phyloP scores from a whole-genome alignment of 2,329 filamentous ascomycete species.

The Ilyonectria mors-panacis region DNA sequence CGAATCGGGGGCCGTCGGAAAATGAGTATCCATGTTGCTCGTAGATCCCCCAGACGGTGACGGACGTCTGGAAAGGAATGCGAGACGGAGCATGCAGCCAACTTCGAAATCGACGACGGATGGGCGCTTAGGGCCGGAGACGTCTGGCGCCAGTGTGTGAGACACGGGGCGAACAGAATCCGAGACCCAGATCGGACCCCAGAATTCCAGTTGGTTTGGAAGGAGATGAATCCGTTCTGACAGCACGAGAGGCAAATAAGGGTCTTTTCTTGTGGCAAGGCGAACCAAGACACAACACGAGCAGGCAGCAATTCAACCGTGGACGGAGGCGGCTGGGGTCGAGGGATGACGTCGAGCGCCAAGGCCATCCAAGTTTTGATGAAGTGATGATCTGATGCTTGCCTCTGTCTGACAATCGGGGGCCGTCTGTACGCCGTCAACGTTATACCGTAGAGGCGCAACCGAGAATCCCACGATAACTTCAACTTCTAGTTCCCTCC shows the following conservation, averaged over 20 bases:
- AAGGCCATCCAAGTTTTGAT: conserved; percentile 25
- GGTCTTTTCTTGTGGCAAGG: conserved; percentile 24
- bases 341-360: conserved; percentile 38
- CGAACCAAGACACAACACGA: conserved; percentile 19
- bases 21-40: conserved; percentile 4
- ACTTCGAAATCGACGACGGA: conserved; percentile 9
- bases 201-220: conserved; percentile 15
- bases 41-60: conserved; percentile 8
- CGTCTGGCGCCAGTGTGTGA: conserved; percentile 11
- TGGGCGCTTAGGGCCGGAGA: conserved; percentile 8
- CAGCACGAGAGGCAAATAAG: conserved; percentile 26
- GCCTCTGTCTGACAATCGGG: conserved; percentile 20
- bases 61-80: conserved; percentile 16
- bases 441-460: conserved; percentile 17
- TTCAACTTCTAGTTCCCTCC: conserved; percentile 30
- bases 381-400: conserved; percentile 24
- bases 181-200: conserved; percentile 19
- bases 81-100: conserved; percentile 5
- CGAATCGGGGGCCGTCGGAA: conserved; percentile 6
- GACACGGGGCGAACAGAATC: conserved; percentile 32
- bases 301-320: conserved; percentile 13
- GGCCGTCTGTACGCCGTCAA: conserved; percentile 28
- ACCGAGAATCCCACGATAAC: conserved; percentile 41
- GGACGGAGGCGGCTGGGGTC: conserved; percentile 19
- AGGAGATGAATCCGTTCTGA: conserved; percentile 4